phyloP scores from a whole-genome alignment of 306 rosid species.

The Fragaria iinumae region DNA sequence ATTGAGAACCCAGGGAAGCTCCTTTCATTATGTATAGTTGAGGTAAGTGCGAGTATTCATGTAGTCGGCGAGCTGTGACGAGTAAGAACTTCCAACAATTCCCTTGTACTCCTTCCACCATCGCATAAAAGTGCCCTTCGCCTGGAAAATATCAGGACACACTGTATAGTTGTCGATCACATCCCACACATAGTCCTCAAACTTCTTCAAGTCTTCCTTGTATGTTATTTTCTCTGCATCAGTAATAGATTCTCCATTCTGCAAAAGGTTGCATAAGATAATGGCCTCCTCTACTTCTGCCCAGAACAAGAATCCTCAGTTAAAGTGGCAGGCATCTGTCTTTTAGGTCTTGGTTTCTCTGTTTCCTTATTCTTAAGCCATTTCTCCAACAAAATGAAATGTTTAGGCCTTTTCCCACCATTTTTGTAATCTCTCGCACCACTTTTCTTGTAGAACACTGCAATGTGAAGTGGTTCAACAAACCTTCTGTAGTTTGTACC shows the following conservation, averaged over 20 bases:
- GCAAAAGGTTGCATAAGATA: conserved; percentile 29
- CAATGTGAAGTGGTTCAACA: conserved; percentile 62
- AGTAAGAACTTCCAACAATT: conserved; percentile 17
- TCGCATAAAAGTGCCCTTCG: conserved; percentile 44
- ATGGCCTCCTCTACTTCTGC: conserved; percentile 65
- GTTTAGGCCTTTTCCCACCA: conserved; percentile 30
- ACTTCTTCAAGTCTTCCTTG: conserved; percentile 22
- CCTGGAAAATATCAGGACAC: conserved; percentile 62
- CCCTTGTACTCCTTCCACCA: conserved; percentile 58
- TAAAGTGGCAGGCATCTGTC: conserved; percentile 19
- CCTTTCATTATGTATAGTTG: conserved; percentile 29
- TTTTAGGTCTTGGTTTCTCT: not conserved
- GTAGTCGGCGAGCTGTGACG: conserved; percentile 24
- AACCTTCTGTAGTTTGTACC: conserved; percentile 62
- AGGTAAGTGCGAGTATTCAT: conserved; percentile 29
- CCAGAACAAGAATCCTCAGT: conserved; percentile 75
- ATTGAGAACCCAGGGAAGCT: not conserved
- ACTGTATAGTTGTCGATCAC: conserved; percentile 39
- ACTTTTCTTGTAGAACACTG: conserved; percentile 34
- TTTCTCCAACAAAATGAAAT: conserved; percentile 39
- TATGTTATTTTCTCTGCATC: conserved; percentile 15
- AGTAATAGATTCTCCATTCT: not conserved
- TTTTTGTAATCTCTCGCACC: conserved; percentile 16
- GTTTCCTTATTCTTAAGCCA: conserved; percentile 27
- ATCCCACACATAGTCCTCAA: conserved; percentile 49